Percentiles rank a stretch among this genome's conserved stretches.
Conservation (phyloP, 139 green algal genomes). For the Chlamydomonas sphaeroides region DNA sequence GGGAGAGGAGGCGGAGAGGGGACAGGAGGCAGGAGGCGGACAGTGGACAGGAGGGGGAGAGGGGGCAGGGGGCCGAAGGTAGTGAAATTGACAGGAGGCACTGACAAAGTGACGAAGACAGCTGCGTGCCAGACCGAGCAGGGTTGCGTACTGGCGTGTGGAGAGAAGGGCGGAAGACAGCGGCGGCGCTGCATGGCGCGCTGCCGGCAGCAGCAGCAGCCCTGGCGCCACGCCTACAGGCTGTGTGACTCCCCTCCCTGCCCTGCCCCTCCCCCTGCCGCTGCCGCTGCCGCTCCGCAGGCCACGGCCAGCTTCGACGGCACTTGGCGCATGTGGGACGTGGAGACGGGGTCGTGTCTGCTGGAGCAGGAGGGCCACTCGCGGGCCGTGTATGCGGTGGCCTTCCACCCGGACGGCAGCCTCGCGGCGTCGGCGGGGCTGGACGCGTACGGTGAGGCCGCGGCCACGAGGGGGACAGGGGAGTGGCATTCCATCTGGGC, state of each 20-base stretch:
- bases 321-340: slow-evolving; percentile 98
- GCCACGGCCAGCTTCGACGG: slow-evolving; percentile 90
- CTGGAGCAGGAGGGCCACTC: slow-evolving; percentile 98
- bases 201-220: too few relatives aligned
- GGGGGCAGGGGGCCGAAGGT: neutral
- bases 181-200: too few relatives aligned
- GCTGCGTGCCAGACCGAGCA: neutral
- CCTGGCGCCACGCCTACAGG: too few relatives aligned
- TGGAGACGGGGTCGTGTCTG: slow-evolving; percentile 82
- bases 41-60: neutral
- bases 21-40: neutral
- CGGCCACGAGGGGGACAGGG: too few relatives aligned
- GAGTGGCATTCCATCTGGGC: too few relatives aligned
- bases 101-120: neutral
- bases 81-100: neutral
- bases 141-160: too few relatives aligned
- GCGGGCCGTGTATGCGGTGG: slow-evolving; percentile 89
- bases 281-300: slow-evolving; percentile 47
- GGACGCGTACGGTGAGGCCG: slow-evolving; percentile 74
- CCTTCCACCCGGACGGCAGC: slow-evolving; percentile 91
- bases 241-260: neutral
- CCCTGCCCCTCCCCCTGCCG: neutral
- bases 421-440: slow-evolving; percentile 82
- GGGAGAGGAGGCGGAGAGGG: neutral
- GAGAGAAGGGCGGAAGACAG: too few relatives aligned